Evolutionary conservation across 805 yeast genomes (phyloP).

Genomic region (Nakazawaea ambrosiae): DNA sequence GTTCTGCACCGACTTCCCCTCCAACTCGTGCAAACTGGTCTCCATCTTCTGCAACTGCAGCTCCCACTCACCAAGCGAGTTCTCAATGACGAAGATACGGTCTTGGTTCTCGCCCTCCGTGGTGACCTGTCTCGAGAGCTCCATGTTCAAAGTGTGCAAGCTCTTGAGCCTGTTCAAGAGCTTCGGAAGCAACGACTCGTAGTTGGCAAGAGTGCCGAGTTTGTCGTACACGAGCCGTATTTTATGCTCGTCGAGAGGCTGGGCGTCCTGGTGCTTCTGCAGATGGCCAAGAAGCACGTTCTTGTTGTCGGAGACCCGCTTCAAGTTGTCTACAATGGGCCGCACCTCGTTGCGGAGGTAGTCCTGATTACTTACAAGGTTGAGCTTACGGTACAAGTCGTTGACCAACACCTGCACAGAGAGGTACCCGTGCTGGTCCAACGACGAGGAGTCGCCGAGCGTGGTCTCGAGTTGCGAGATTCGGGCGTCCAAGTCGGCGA

Average conservation of each 20-base stretch:
- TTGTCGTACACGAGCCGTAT: slow-evolving; percentile 16
- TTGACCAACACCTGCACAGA: slow-evolving; percentile 19
- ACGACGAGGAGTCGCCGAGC: slow-evolving; percentile 11
- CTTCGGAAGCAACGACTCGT: slow-evolving; percentile 13
- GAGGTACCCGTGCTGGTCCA: not conserved
- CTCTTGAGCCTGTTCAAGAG: slow-evolving; percentile 15
- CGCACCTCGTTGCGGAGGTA: slow-evolving; percentile 13
- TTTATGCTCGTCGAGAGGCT: slow-evolving; percentile 13
- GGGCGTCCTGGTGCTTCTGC: not conserved
- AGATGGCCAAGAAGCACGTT: not conserved
- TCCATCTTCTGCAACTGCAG: slow-evolving; percentile 17
- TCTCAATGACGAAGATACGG: slow-evolving; percentile 15
- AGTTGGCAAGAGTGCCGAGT: slow-evolving; percentile 15
- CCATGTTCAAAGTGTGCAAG: slow-evolving; percentile 13
- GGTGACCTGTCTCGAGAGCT: slow-evolving; percentile 6
- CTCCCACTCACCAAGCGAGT: slow-evolving; percentile 17
- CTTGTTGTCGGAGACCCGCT: slow-evolving; percentile 9
- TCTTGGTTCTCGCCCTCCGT: slow-evolving; percentile 13
- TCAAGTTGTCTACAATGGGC: slow-evolving; percentile 11
- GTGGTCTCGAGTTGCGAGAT: slow-evolving; percentile 12
- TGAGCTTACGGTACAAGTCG: slow-evolving; percentile 19
- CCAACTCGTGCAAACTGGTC: slow-evolving; percentile 7
- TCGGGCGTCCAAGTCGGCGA: slow-evolving; percentile 12
- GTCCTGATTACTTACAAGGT: slow-evolving; percentile 15
- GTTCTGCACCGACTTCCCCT: slow-evolving; percentile 10